phyloP scores from a whole-genome alignment of 441 rosid genomes.

The Rhodomyrtus psidioides region DNA sequence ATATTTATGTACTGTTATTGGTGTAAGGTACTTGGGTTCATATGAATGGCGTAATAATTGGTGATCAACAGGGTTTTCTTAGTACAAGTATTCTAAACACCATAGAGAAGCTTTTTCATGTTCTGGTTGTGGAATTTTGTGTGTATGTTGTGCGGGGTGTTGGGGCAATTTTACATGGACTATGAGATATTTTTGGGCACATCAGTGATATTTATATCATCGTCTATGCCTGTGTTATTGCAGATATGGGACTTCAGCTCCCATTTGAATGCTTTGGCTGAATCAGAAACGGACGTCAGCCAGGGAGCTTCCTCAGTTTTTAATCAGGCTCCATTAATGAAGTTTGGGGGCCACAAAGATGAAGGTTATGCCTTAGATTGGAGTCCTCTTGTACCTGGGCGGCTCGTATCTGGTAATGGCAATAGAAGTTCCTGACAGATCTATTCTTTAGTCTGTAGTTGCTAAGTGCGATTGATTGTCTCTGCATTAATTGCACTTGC shows the following conservation, averaged over 20 bases:
- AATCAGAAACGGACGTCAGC: conserved; percentile 47
- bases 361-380: conserved; percentile 95
- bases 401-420: conserved; percentile 70
- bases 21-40: neutral
- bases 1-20: neutral
- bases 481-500: neutral
- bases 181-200: neutral
- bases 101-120: neutral
- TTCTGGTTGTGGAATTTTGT: neutral
- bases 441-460: neutral
- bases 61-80: neutral
- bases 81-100: neutral
- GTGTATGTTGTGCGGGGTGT: neutral
- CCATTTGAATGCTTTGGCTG: conserved; percentile 75
- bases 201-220: neutral
- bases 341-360: conserved; percentile 81
- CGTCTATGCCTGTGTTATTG: conserved; percentile 1
- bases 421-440: neutral
- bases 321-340: conserved; percentile 68
- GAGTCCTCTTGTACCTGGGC: conserved; percentile 79
- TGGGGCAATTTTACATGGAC: neutral
- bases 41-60: neutral
- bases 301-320: conserved; percentile 49
- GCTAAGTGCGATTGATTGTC: neutral
- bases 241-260: conserved; percentile 87